Evolutionary conservation across 2,329 filamentous ascomycete species (phyloP), one percentile per base, ranked within the genome.

Genomic region (Penicillium brevicompactum): DNA sequence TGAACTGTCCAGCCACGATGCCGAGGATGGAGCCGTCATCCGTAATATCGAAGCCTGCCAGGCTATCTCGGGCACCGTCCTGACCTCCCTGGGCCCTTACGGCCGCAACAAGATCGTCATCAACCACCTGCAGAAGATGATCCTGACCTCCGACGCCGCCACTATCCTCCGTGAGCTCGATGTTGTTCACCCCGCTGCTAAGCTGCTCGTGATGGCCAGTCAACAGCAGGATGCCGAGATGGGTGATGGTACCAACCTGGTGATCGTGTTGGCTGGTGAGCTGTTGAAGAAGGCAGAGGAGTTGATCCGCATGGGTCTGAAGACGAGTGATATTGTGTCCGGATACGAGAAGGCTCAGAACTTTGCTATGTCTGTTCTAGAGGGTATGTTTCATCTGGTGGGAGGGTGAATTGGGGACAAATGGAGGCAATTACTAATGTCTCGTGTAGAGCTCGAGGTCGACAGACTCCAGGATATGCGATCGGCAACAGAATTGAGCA

Each of bases 111-210:
- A 99, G 82, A 92, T 99, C 73, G 91, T 99, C 80, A 97, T 99
- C 83, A 99, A 99, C 83, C 95, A 99, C 80, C 84, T 99, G 61
- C 91, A 96, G 78, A 99, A 99, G 84, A 97, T 99, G 94, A 96
- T 97, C 68, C 83, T 99, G 63, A 99, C 95, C 67, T 97, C 92
- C 58, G 94, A 99, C 73, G 94, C 94, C 63, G 94, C 94, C 64
- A 97, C 94, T 42, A 99, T 99, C 73, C 84, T 99, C 67, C 89
- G 92, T 71, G 95, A 99, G 80, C 87, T 99, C 75, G 94, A 99
- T 71, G 94, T 99, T 60, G 92, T 99, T 53, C 94, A 99, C 80
- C 94, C 95, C 60, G 94, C 94, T 55, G 95, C 94, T 49, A 99
- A 99, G 81, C 83, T 99, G 62, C 82, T 99, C 51, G 94, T 99